These are phyloP conservation scores for Nigrospora osmanthi DNA, from an alignment of 2,329 filamentous ascomycete genomes.

Conservation along the genomic window DNA sequence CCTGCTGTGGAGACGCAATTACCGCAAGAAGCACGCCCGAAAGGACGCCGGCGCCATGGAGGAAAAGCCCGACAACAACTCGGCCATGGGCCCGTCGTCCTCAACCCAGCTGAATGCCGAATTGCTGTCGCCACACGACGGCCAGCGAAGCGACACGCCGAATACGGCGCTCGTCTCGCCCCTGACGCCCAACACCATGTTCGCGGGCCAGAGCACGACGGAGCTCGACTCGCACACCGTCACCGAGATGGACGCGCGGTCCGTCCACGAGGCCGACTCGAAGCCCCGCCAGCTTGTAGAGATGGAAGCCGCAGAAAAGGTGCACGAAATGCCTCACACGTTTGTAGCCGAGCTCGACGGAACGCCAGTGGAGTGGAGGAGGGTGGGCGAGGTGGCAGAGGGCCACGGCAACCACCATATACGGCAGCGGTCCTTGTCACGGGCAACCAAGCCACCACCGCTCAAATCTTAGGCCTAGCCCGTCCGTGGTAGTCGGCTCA, in stretches of 20 bases:
- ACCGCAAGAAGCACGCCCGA: background rate
- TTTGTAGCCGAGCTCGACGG: slow-evolving; percentile 1
- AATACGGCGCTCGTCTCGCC: background rate
- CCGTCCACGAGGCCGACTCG: background rate
- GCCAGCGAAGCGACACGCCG: background rate
- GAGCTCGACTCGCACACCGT: slow-evolving; percentile 1
- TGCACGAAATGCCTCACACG: background rate
- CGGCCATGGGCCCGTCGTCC: too few species aligned
- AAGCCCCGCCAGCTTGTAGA: background rate
- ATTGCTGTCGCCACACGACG: background rate
- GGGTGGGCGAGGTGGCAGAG: background rate
- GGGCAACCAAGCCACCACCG: too few species aligned
- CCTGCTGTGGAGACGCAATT: background rate
- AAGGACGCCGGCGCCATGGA: background rate
- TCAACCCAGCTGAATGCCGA: background rate
- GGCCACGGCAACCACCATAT: background rate
- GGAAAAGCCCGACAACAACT: background rate
- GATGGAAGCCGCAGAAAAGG: background rate
- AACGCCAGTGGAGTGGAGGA: background rate
- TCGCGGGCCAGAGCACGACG: background rate
- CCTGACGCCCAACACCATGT: background rate
- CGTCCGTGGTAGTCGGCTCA: too few species aligned
- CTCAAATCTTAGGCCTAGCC: too few species aligned
- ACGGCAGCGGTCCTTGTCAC: background rate
- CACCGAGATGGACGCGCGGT: slow-evolving; percentile 2